phyloP scores from a whole-genome alignment of 139 green algal species.

The Coelastrella sp. region DNA sequence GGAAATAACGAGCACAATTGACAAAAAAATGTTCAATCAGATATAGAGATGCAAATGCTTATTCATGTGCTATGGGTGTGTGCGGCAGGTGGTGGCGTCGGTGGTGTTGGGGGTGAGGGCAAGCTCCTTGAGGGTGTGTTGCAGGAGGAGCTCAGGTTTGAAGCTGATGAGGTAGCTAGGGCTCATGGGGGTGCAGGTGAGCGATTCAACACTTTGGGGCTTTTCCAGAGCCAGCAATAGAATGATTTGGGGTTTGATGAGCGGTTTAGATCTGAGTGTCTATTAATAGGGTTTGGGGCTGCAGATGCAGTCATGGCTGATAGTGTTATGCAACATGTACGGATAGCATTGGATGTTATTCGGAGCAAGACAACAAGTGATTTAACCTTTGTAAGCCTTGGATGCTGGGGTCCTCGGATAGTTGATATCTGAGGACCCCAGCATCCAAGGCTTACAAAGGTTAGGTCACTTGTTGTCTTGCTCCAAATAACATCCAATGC shows the following conservation, averaged over 20 bases:
- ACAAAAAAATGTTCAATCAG: too few species aligned
- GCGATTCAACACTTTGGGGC: neutral
- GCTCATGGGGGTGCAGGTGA: neutral
- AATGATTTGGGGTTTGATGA: neutral
- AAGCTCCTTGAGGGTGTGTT: conserved; percentile 56
- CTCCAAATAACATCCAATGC: too few species aligned
- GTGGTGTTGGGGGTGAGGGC: neutral
- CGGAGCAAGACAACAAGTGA: too few species aligned
- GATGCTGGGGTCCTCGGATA: too few species aligned
- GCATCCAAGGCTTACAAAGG: too few species aligned
- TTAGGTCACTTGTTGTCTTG: too few species aligned
- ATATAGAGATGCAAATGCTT: neutral
- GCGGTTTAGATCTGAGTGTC: neutral
- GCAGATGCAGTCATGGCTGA: neutral
- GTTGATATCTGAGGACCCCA: too few species aligned
- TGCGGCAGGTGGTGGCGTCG: neutral
- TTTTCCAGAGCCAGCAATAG: neutral
- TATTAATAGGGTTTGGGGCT: neutral
- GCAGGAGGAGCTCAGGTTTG: conserved; percentile 52
- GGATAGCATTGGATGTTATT: too few species aligned
- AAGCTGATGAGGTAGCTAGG: conserved; percentile 45
- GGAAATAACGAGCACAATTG: too few species aligned
- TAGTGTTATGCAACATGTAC: too few species aligned
- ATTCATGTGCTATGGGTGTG: neutral
- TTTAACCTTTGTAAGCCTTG: too few species aligned